phyloP scores from a whole-genome alignment of 164 flowering plant genomes.

The Pachysandra terminalis region DNA sequence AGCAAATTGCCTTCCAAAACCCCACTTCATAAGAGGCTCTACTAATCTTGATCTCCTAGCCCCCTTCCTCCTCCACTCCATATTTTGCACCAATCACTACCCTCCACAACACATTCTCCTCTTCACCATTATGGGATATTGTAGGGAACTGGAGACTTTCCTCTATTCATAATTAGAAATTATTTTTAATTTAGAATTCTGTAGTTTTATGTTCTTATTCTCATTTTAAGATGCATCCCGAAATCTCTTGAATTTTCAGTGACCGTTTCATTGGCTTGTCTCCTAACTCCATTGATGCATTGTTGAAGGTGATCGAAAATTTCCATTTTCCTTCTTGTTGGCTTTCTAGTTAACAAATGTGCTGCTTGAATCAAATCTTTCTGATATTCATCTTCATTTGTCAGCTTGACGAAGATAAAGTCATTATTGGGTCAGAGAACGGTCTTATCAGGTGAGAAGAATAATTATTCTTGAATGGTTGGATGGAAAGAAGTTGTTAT shows the following conservation, averaged over 20 bases:
- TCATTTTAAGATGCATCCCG: background rate
- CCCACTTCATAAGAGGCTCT: too few relatives aligned
- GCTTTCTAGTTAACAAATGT: background rate
- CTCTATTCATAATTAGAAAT: too few relatives aligned
- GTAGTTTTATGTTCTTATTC: too few relatives aligned
- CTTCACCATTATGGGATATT: too few relatives aligned
- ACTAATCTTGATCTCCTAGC: too few relatives aligned
- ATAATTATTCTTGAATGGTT: background rate
- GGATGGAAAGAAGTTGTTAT: background rate
- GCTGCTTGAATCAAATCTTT: background rate
- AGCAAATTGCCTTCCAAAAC: too few relatives aligned
- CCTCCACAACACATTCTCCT: too few relatives aligned
- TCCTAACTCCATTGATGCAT: conserved; percentile 74
- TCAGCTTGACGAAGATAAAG: conserved; percentile 89
- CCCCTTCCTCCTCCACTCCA: too few relatives aligned
- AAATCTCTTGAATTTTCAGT: conserved; percentile 37
- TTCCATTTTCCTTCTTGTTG: background rate
- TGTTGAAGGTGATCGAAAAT: conserved; percentile 61
- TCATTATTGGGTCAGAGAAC: conserved; percentile 82
- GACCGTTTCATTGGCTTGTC: conserved; percentile 79
- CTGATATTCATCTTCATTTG: background rate
- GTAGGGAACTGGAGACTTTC: too few relatives aligned
- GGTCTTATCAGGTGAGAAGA: conserved; percentile 81
- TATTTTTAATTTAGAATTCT: too few relatives aligned
- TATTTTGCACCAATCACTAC: too few relatives aligned